phyloP scores from a whole-genome alignment of 1,139 yeast species.

The Blastobotrys elegans region DNA sequence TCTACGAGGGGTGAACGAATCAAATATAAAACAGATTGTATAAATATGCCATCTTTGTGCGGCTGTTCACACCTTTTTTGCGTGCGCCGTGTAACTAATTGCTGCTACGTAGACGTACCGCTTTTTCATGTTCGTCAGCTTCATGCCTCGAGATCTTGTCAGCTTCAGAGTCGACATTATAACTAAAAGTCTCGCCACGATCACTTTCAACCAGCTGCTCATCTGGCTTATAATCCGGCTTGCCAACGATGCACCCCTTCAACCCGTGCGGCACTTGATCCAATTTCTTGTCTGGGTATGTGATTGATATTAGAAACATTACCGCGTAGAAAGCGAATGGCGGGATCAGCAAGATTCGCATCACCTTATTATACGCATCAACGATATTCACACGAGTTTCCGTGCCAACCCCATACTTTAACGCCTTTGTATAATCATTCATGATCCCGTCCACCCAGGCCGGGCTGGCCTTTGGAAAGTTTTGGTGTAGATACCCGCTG shows the following conservation, averaged over 20 bases:
- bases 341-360: conserved; percentile 16
- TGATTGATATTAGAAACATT: conserved; percentile 14
- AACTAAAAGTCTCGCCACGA: no score
- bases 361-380: conserved; percentile 13
- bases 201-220: background rate
- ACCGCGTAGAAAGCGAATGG: conserved; percentile 15
- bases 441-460: conserved; percentile 12
- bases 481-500: conserved; percentile 11
- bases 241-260: conserved; percentile 9
- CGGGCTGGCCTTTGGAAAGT: conserved; percentile 10
- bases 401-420: conserved; percentile 12
- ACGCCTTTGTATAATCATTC: conserved; percentile 16
- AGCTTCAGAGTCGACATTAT: no score
- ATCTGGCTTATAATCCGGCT: conserved; percentile 33
- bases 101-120: no score
- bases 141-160: no score
- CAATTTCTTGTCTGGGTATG: conserved; percentile 12
- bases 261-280: conserved; percentile 8
- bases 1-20: conserved; percentile 40
- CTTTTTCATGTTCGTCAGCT: no score
- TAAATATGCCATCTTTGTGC: no score
- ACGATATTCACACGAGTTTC: conserved; percentile 15
- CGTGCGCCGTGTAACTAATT: no score
- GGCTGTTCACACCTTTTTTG: no score
- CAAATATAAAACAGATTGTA: no score